Base-by-base conservation (phyloP, 2,329 filamentous ascomycete genomes). In the Leptoxyphium fumago region DNA sequence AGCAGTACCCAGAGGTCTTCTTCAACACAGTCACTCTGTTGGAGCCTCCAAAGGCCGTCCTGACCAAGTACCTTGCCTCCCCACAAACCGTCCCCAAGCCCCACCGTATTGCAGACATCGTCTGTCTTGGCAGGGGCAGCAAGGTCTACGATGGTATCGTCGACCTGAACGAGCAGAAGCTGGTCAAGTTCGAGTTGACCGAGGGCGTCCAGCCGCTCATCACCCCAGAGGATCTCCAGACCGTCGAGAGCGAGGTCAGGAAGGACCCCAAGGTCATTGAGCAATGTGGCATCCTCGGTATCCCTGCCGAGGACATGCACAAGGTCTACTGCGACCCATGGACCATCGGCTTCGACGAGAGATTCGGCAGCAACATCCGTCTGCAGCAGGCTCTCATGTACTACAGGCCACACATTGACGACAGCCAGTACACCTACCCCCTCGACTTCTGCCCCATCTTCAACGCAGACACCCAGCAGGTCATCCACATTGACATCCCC, bases 271-370 rank as follows among this genome's bases (percentile, higher is more conserved):
- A 82, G 55, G 86, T 94, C 47, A 91, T 94, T 52, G 85, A 94
- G 64, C 87, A 94, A 63, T 95, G 88, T 57, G 75, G 74, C 6
- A 74, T 94, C 47, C 75, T 86, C 46, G 88, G 88, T 1, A 84
- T 95, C 47, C 76, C 84, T 10, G 73, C 72, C 45, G 73, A 83
- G 52, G 84, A 94, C 48, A 94, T 95, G 88, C 70, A 91, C 70
- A 94, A 94, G 65, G 84, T 95, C 40, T 94, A 93, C 68, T 94
- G 87, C 63, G 88, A 95, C 60, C 86, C 77, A 73, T 95, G 88
- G 88, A 94, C 88, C 1, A 94, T 95, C 62, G 88, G 88, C 41
- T 94, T 86, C 59, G 88, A 95, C 55, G 84, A 93, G 66, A 80
- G 88, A 39, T 91, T 87, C 55, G 88, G 87, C 48, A 89, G 68